These are phyloP conservation scores for Colletotrichum chlorophyti DNA, from an alignment of 2,329 filamentous ascomycete species.

Conservation along the genomic window DNA sequence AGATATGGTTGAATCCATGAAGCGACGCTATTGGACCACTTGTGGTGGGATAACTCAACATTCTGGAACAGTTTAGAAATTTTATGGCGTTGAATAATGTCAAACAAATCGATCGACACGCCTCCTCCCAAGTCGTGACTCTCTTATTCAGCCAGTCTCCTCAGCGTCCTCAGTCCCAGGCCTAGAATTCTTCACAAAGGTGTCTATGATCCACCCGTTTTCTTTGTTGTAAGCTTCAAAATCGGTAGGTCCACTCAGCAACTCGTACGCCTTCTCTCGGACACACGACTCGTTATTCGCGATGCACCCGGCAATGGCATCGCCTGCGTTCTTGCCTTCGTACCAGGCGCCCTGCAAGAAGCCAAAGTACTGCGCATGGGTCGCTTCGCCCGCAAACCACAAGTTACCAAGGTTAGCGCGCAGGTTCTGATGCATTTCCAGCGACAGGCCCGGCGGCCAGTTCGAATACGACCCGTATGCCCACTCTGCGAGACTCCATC, in stretches of 20 bases:
- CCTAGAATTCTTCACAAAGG: background rate
- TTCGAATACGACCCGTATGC: constrained; percentile 70
- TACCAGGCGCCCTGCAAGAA: constrained; percentile 70
- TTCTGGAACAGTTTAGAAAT: too few relatives aligned
- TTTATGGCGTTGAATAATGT: too few relatives aligned
- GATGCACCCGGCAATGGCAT: constrained; percentile 47
- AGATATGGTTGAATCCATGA: too few relatives aligned
- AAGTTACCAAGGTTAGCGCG: constrained; percentile 67
- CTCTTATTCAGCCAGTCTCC: too few relatives aligned
- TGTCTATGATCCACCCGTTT: background rate
- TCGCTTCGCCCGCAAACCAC: constrained; percentile 72
- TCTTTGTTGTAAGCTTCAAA: background rate
- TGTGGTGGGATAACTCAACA: too few relatives aligned
- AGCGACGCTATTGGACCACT: too few relatives aligned
- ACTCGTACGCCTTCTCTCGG: constrained; percentile 35
- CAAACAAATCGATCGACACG: too few relatives aligned
- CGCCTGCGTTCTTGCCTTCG: constrained; percentile 59
- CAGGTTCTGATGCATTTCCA: constrained; percentile 72
- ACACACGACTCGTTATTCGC: constrained; percentile 34
- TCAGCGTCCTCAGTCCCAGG: too few relatives aligned
- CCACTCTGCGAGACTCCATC: constrained; percentile 57
- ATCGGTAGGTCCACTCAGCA: constrained; percentile 39
- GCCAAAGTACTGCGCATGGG: constrained; percentile 68
- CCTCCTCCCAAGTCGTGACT: too few relatives aligned
- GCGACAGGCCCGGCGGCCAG: constrained; percentile 68